These are phyloP conservation scores for Orychophragmus violaceus DNA, from an alignment of 345 rosid species.

Conservation along the genomic window DNA sequence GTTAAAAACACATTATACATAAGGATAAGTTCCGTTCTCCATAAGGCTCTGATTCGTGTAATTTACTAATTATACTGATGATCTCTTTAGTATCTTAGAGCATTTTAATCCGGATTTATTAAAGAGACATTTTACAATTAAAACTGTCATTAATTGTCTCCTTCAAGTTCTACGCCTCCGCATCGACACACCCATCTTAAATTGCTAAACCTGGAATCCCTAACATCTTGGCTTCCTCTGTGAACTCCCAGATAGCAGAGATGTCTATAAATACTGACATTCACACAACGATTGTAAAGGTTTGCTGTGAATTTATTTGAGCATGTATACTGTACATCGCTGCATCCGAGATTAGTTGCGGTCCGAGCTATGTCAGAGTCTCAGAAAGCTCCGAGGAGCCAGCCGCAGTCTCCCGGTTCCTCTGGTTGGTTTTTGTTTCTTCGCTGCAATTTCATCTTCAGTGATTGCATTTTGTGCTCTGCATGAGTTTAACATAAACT, in stretches of 20 bases:
- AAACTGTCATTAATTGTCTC: too few relatives aligned
- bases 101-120: neutral
- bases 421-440: constrained; percentile 30
- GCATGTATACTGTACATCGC: constrained; percentile 24
- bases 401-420: constrained; percentile 25
- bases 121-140: neutral
- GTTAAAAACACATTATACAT: too few relatives aligned
- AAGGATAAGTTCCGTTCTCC: neutral
- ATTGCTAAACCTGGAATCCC: too few relatives aligned
- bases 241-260: too few relatives aligned
- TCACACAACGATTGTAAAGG: too few relatives aligned
- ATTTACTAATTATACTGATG: neutral
- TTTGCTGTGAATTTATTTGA: too few relatives aligned
- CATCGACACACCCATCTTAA: too few relatives aligned
- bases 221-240: too few relatives aligned
- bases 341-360: constrained; percentile 28
- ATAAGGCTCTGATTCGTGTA: neutral
- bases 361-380: constrained; percentile 50
- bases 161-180: too few relatives aligned
- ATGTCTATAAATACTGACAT: too few relatives aligned
- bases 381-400: constrained; percentile 25
- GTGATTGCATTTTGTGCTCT: neutral
- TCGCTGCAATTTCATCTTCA: too few relatives aligned
- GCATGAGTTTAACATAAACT: neutral
- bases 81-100: neutral